Evolutionary conservation across 257 asterid genomes (phyloP), one percentile per base, ranked within the genome.

Genomic region (Solanum neorickii): DNA sequence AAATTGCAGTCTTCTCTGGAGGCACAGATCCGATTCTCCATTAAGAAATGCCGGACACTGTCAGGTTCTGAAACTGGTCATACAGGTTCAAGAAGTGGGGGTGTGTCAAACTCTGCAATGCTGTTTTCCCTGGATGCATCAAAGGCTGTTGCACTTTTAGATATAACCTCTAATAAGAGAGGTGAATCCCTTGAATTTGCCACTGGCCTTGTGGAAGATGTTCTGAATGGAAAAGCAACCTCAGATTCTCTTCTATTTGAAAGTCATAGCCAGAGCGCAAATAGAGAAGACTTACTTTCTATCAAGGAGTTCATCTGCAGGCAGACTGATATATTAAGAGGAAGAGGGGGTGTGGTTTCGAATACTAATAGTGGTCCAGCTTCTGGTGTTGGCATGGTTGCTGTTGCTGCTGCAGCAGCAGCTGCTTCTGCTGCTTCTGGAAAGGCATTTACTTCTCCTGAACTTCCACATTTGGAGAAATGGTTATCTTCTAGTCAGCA

Each of bases 1-100:
- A 97, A 96, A 91, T 86, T 97, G 86, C 99, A 96, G 91, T 96
- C 98, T 73, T 94, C 99, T 52, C 97, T 97, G n/a, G 99, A 97
- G 91, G 98, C 96, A 37, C 99, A 95, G 89, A 90, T 97, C 84
- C 96, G 99, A n/a, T 96, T 95, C 86, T 97, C 94, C 68, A 92
- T 97, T 4, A 97, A 97, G 89, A 97, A 95, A 92, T 92, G 98
- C 27, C 95, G 99, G 73, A 92, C 92, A 16, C 98, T 97, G 80
- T 94, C 99, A n/a, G 91, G 92, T 83, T 93, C 93, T 60, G 98
- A 96, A 87, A 91, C 89, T 87, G 89, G 93, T 87, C 96, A 94
- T 86, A 70, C 89, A 20, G 98, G 93, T 76, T 86, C 94, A 52
- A 93, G 98, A 91, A 89, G 88, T 89, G 94, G 93, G 84, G 90